Evolutionary conservation across 1,284 basidiomycete genomes (phyloP).

Genomic region (Ceratobasidium sp.): DNA sequence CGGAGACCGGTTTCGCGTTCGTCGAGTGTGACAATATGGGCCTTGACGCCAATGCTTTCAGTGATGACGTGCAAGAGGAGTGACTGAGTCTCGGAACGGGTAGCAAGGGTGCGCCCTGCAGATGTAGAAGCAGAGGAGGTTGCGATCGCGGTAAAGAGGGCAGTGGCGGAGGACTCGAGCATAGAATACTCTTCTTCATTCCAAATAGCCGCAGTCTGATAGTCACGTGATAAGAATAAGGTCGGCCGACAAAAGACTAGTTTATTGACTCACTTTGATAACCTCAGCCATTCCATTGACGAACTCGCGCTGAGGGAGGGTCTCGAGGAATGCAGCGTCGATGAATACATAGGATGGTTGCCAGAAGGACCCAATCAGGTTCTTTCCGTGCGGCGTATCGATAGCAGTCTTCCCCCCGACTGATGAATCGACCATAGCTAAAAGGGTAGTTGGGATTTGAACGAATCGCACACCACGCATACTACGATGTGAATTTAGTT

Average conservation of each 20-base stretch:
- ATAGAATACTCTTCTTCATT: slow-evolving; percentile 85
- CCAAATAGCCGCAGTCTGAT: slow-evolving; percentile 95
- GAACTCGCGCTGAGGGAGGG: slow-evolving; percentile 91
- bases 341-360: slow-evolving; percentile 98
- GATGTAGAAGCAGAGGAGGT: slow-evolving; percentile 66
- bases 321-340: slow-evolving; percentile 94
- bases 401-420: slow-evolving; percentile 99
- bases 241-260: slow-evolving; percentile 6
- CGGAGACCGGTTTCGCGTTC: slow-evolving; percentile 94
- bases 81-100: slow-evolving; percentile 79
- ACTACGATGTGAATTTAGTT: slow-evolving; percentile 54
- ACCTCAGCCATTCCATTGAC: slow-evolving; percentile 99
- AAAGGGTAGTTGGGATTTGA: slow-evolving; percentile 95
- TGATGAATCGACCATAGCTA: slow-evolving; percentile 98
- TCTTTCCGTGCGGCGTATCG: slow-evolving; percentile 96
- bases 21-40: slow-evolving; percentile 94
- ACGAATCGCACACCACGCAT: slow-evolving; percentile 93
- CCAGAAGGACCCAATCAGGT: slow-evolving; percentile 98
- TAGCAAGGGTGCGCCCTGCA: slow-evolving; percentile 70
- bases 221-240: slow-evolving; percentile 24
- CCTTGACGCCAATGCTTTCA: slow-evolving; percentile 90
- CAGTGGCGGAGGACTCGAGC: slow-evolving; percentile 83
- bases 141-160: slow-evolving; percentile 86
- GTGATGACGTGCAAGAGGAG: slow-evolving; percentile 82
- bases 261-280: slow-evolving; percentile 75